A percentile compares a stretch with the other conserved stretches of the same genome.
phyloP scores from a whole-genome alignment of 129 eudicot species.

The Scalesia atractyloides region DNA sequence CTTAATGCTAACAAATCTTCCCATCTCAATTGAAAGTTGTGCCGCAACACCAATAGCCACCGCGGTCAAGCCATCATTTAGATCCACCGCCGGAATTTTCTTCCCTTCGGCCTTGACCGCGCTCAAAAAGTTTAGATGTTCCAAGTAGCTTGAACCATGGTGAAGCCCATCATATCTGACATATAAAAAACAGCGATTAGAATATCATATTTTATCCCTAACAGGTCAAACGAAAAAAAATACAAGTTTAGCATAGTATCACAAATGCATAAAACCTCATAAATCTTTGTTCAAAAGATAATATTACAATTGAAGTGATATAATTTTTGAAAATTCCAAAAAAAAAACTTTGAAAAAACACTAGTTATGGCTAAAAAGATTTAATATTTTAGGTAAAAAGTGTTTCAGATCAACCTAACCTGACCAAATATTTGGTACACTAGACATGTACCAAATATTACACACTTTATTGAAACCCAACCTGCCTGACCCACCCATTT shows the following conservation, averaged over 20 bases:
- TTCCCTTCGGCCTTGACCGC: conserved; percentile 61
- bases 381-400: background rate
- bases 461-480: background rate
- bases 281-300: too few species aligned
- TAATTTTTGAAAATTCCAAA: background rate
- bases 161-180: conserved; percentile 90
- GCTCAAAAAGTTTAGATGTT: conserved; percentile 72
- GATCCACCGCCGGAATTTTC: conserved; percentile 65
- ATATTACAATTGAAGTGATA: too few species aligned
- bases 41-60: conserved; percentile 99
- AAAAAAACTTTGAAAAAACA: too few species aligned
- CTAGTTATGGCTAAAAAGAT: background rate
- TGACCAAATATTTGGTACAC: too few species aligned
- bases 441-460: background rate
- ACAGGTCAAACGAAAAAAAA: background rate
- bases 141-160: conserved; percentile 98
- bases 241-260: background rate
- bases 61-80: conserved; percentile 86
- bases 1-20: conserved; percentile 77
- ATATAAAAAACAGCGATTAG: conserved; percentile 20
- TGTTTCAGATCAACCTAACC: background rate
- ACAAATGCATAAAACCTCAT: too few species aligned
- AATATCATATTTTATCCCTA: background rate
- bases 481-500: background rate
- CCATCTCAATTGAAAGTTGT: conserved; percentile 78